These are phyloP conservation scores for Lupinus albus DNA, from an alignment of 306 rosid genomes.

Conservation along the genomic window DNA sequence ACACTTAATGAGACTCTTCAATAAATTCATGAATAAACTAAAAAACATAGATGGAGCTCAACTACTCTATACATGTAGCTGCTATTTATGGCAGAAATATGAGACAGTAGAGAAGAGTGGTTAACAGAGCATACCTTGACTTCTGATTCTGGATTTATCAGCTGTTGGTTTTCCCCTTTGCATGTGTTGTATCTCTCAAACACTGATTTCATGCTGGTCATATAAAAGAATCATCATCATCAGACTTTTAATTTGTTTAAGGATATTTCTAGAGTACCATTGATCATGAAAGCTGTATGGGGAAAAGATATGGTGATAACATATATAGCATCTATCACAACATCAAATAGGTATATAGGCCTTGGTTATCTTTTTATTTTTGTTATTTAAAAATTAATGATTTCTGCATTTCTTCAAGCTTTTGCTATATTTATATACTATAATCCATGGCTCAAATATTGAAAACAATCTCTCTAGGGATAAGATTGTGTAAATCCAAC, in stretches of 20 bases:
- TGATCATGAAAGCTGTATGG: not conserved
- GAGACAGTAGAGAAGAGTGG: conserved; percentile 23
- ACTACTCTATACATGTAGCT: not conserved
- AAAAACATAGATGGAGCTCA: not conserved
- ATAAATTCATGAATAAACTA: conserved; percentile 17
- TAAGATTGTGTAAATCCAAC: no score
- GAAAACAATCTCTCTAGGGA: no score
- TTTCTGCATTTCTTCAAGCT: no score
- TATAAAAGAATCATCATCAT: conserved; percentile 16
- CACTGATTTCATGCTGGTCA: conserved; percentile 64
- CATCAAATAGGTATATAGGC: not conserved
- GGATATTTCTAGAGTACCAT: not conserved
- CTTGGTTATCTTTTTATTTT: no score
- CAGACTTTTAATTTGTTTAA: no score
- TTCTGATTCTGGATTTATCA: conserved; percentile 61
- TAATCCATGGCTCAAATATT: no score
- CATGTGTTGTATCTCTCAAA: conserved; percentile 57
- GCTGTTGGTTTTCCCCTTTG: conserved; percentile 62
- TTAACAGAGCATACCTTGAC: conserved; percentile 56
- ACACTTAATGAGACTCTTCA: not conserved
- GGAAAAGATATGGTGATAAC: not conserved
- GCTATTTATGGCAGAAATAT: not conserved
- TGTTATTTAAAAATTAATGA: no score
- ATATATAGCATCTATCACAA: not conserved
- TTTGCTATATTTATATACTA: no score